phyloP scores from a whole-genome alignment of 1,139 yeast genomes.

The Candida frijolesensis region DNA sequence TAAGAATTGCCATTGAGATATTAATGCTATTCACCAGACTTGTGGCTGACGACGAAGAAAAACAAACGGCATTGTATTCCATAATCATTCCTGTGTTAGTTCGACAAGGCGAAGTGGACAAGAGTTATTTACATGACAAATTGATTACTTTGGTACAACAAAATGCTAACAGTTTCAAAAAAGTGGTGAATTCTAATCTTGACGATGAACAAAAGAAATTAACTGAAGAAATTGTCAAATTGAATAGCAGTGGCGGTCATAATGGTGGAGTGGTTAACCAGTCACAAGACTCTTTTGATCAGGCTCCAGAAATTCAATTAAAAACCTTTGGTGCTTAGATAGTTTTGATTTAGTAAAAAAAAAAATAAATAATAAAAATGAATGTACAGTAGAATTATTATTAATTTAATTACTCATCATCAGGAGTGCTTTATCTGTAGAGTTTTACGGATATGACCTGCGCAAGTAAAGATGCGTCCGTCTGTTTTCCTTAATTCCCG shows the following conservation, averaged over 20 bases:
- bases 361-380: not conserved
- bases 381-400: not conserved
- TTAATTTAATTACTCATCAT: not conserved
- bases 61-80: constrained; percentile 36
- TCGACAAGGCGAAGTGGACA: constrained; percentile 30
- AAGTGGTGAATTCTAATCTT: constrained; percentile 41
- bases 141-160: constrained; percentile 52
- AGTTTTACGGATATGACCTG: too few species aligned
- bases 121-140: constrained; percentile 50
- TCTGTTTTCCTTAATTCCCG: too few species aligned
- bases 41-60: constrained; percentile 31
- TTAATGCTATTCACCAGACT: constrained; percentile 49
- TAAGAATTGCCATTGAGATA: constrained; percentile 56
- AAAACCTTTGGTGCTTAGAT: constrained; percentile 33
- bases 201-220: constrained; percentile 37
- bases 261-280: constrained; percentile 8
- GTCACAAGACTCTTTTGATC: constrained; percentile 13
- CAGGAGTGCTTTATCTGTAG: not conserved
- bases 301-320: constrained; percentile 32
- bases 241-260: constrained; percentile 8
- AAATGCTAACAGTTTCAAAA: constrained; percentile 56
- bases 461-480: too few species aligned
- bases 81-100: constrained; percentile 55
- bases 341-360: not conserved
- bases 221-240: constrained; percentile 45